Base-by-base conservation (phyloP, 192 early-diverging fungal genomes). In the Pilaira anomala region DNA sequence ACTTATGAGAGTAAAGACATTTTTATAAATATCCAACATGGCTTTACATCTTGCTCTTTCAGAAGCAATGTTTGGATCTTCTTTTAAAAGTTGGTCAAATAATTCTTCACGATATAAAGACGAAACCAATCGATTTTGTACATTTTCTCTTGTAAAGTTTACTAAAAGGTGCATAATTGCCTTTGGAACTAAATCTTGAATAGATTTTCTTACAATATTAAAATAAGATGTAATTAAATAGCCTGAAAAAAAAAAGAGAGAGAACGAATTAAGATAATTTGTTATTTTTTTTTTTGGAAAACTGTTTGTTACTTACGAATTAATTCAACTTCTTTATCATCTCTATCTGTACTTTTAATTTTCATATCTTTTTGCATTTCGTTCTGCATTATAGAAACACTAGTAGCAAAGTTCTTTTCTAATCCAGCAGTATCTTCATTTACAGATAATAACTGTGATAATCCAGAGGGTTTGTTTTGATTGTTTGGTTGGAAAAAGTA, bases 91-190 rank as follows among this genome's bases (percentile, higher is more conserved):
- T 16, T 86, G 84, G 7, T 72, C 76, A 53, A 88, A 84, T 21
- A 91, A 66, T 19, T 80, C 73, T 26, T 91, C 89, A 59, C 82
- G 83, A 55, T 91, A 91, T 25, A 91, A 71, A 55, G 78, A 77
- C 26, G 86, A 78, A 3, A 91, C 89, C 33, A 91, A 63, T 11
- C 86, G 80, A 73, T 86, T 91, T 70, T 91, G 89, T 52, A 89
- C 81, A 16, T 75, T 63, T 62, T 91, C 83, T 64, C 86, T 80
- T 42, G 83, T 82, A 63, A 80, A 75, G 59, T 89, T 89, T 54
- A 91, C 89, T 48, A 91, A 69, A 49, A 89, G 63, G 50, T 91
- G 87, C 89, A 91, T 91, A 53, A 91, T 80, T 2, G 89, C 85
- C 73, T 91, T 91, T 29, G 89, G 89, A 8, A 91, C 87, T 58